phyloP scores from a whole-genome alignment of 352 stramenopile species.

The Blastocystis sp. region DNA sequence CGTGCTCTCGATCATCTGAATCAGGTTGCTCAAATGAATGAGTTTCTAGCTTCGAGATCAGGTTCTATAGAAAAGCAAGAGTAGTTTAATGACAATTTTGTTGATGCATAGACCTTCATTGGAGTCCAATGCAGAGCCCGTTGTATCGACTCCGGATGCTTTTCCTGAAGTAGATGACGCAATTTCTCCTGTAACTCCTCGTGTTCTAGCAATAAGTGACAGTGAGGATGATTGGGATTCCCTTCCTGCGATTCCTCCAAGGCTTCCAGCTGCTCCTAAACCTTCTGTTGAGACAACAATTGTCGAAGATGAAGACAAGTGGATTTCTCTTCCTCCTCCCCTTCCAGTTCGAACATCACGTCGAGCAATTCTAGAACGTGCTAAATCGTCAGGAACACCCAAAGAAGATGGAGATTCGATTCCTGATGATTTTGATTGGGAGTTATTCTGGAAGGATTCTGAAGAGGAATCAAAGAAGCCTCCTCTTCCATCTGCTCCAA shows the following conservation, averaged over 20 bases:
- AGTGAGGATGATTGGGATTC: conserved; percentile 20
- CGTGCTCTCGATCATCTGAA: background rate
- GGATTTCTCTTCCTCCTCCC: background rate
- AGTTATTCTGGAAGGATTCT: background rate
- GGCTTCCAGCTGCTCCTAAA: background rate
- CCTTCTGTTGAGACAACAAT: background rate
- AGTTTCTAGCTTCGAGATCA: background rate
- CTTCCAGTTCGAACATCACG: no score
- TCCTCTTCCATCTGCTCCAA: background rate
- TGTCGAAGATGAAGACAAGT: background rate
- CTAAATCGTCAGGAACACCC: background rate
- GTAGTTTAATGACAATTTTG: background rate
- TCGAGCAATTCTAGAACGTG: no score
- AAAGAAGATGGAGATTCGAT: background rate
- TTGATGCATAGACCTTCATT: background rate
- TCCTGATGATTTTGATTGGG: conserved; percentile 16
- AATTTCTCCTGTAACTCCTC: background rate
- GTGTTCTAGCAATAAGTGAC: background rate
- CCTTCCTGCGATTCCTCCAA: conserved; percentile 1
- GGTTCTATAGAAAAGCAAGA: background rate
- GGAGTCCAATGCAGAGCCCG: background rate
- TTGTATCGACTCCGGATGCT: background rate
- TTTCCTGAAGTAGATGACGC: background rate
- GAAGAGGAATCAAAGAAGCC: background rate
- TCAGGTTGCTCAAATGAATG: background rate